These are phyloP conservation scores for Trichocladium uniseriatum DNA, from an alignment of 495 filamentous ascomycete genomes.

Conservation along the genomic window DNA sequence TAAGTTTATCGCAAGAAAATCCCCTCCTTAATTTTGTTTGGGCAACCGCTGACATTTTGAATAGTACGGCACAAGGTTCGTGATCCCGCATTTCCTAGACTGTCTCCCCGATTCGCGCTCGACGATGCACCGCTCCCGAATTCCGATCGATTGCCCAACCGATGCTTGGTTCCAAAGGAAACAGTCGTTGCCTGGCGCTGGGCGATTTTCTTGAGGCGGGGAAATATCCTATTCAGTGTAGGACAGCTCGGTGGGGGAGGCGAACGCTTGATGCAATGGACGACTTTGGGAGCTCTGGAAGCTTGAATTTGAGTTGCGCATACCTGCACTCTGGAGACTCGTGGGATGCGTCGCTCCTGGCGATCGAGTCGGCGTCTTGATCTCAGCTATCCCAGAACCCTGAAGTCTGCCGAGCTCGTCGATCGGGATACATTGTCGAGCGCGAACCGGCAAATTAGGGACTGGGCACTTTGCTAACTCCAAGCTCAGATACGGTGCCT, in stretches of 20 bases:
- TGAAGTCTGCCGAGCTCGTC: neutral
- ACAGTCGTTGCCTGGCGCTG: too few species aligned
- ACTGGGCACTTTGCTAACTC: slow-evolving; percentile 9
- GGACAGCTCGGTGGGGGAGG: neutral
- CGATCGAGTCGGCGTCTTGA: too few species aligned
- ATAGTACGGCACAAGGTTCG: slow-evolving; percentile 52
- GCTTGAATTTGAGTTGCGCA: neutral
- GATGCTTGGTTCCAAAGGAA: neutral
- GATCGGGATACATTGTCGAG: slow-evolving; percentile 4
- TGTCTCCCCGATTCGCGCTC: slow-evolving; percentile 2
- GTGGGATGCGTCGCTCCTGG: too few species aligned
- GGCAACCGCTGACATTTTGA: slow-evolving; percentile 8
- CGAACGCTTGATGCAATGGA: neutral
- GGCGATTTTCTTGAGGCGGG: neutral
- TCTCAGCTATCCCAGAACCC: too few species aligned
- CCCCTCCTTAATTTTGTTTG: neutral
- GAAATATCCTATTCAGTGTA: neutral
- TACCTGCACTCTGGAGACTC: too few species aligned
- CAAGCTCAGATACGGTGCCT: slow-evolving; percentile 78
- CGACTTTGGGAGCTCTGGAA: neutral
- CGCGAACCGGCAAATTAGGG: neutral
- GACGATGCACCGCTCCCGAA: neutral
- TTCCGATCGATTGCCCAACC: slow-evolving; percentile 1
- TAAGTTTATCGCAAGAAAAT: slow-evolving; percentile 15
- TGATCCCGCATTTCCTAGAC: slow-evolving; percentile 18